Evolutionary conservation across 441 rosid genomes (phyloP), one percentile per base, ranked within the genome.

Genomic region (Gossypium gossypioides): DNA sequence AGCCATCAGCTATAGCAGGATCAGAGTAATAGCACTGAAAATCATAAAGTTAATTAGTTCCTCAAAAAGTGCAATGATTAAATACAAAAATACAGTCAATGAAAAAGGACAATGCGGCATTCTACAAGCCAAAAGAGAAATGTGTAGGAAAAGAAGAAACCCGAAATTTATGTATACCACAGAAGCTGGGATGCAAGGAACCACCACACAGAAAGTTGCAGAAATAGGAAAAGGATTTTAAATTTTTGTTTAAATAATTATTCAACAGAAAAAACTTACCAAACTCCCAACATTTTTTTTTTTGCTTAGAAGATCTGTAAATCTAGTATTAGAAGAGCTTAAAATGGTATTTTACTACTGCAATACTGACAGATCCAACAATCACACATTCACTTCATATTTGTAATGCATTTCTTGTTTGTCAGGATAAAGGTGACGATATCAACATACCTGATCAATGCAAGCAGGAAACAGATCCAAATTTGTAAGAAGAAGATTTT

Each of bases 381-480:
- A 37, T 63, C 68, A 19, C 51, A 9, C 16, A 63, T 64, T 42
- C 69, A 22, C 21, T 34, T 48, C 27, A 72, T 42, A 19, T 34
- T 32, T 68, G 7, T 48, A 19, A 29, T 56, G 2, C n/a, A 69
- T 62, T 24, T 22, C 4, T 27, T 55, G 15, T 24, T 25, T 69
- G 6, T 27, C 13, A 15, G 24, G 29, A 19, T 1, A 37, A 46
- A 13, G 62, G 15, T 40, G 37, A 63, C 74, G 18, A 76, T 27
- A 60, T 69, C 66, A 62, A 18, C 46, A 66, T 84, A 96, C 99
- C 99, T 93, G 99, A 83, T 93, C 98, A 75, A 96, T 96, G 86
- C 98, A 96, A 74, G 98, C 91, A 69, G 97, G 98, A 79, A 96
- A 89, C 51, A 96, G 91, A 83, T 96, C 99, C 87, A 96, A 87